Conservation (phyloP, 2,329 filamentous ascomycete genomes). For the Metarhizium humberi region DNA sequence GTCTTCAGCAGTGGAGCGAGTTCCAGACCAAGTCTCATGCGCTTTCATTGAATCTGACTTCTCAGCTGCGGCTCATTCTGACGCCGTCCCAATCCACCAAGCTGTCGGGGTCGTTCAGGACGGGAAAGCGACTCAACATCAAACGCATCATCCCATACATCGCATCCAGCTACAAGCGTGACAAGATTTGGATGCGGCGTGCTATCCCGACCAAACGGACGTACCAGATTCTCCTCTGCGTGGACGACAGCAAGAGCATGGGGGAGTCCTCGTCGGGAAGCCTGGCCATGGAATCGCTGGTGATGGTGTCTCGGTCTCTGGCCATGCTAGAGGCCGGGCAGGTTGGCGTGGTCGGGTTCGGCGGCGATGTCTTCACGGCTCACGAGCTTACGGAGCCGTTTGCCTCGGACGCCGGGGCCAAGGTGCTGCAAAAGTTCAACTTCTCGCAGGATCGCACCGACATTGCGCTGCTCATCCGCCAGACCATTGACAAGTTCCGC, state of each 20-base stretch:
- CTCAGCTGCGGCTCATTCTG: constrained; percentile 91
- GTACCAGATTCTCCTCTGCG: constrained; percentile 95
- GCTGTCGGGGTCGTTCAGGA: constrained; percentile 91
- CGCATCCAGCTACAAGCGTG: constrained; percentile 92
- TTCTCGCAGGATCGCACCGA: constrained; percentile 85
- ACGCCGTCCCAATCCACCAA: constrained; percentile 92
- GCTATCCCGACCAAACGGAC: constrained; percentile 84
- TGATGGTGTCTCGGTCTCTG: constrained; percentile 78
- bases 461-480: constrained; percentile 66
- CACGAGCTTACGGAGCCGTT: constrained; percentile 81
- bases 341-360: constrained; percentile 86
- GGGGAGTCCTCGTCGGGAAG: constrained; percentile 65
- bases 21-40: constrained; percentile 80
- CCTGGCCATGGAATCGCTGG: constrained; percentile 87
- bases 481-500: constrained; percentile 74
- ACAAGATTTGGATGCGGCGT: constrained; percentile 99
- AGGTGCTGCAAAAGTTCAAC: constrained; percentile 73
- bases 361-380: constrained; percentile 70
- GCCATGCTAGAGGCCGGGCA: constrained; percentile 92
- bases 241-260: constrained; percentile 95
- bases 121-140: constrained; percentile 96
- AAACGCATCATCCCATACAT: constrained; percentile 99
- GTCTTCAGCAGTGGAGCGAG: constrained; percentile 71
- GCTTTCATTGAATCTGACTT: constrained; percentile 81
- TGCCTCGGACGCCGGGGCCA: constrained; percentile 64